Percentiles rank a stretch among this genome's conserved stretches.
phyloP scores from a whole-genome alignment of 1,139 yeast genomes.

The Candida albicans region DNA sequence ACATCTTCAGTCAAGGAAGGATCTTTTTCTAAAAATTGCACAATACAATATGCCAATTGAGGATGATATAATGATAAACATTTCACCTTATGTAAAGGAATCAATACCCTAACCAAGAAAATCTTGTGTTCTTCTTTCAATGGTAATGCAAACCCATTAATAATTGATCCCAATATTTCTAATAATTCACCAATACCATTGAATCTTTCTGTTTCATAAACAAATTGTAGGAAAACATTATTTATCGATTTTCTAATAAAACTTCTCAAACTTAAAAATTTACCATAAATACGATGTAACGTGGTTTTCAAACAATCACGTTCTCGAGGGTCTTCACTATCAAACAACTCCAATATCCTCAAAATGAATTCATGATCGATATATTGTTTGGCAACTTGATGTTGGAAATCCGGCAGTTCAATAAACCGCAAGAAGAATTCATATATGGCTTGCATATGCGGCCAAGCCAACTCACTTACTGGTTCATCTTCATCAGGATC shows the following conservation, averaged over 20 bases:
- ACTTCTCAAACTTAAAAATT: constrained; percentile 84
- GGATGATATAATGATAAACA: constrained; percentile 90
- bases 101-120: constrained; percentile 80
- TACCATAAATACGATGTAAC: constrained; percentile 92
- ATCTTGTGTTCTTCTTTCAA: constrained; percentile 95
- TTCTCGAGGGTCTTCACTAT: constrained; percentile 95
- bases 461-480: constrained; percentile 95
- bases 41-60: constrained; percentile 94
- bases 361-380: constrained; percentile 90
- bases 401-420: constrained; percentile 93
- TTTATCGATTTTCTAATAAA: constrained; percentile 89
- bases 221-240: constrained; percentile 89
- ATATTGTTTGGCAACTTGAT: constrained; percentile 87
- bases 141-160: constrained; percentile 97
- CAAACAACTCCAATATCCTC: constrained; percentile 81
- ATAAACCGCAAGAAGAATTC: constrained; percentile 91
- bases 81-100: constrained; percentile 92
- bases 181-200: constrained; percentile 94
- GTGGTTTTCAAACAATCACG: constrained; percentile 94
- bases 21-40: constrained; percentile 94
- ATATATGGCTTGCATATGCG: constrained; percentile 96
- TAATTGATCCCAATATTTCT: constrained; percentile 93
- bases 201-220: constrained; percentile 92
- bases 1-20: constrained; percentile 92
- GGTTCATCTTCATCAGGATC: constrained; percentile 99